Evolutionary conservation across 2,329 filamentous ascomycete species (phyloP).

Genomic region (Elsinoe perseae): DNA sequence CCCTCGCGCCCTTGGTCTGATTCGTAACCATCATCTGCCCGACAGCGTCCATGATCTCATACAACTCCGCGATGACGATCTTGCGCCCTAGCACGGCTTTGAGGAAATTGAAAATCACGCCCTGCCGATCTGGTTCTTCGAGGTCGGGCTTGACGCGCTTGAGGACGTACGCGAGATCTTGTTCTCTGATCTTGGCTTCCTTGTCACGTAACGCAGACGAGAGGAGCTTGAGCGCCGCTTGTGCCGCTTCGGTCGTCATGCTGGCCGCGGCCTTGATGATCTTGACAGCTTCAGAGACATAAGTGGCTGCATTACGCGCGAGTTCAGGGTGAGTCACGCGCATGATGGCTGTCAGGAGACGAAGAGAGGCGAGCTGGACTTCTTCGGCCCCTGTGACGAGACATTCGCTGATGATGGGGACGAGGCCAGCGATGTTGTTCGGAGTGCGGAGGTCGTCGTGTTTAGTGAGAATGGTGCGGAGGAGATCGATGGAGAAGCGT

Average conservation of each 20-base stretch:
- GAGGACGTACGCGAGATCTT: constrained; percentile 73
- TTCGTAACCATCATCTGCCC: constrained; percentile 94
- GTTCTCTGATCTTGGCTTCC: constrained; percentile 68
- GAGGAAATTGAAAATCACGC: constrained; percentile 90
- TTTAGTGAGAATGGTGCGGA: constrained; percentile 79
- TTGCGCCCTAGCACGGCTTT: constrained; percentile 78
- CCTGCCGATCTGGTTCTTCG: constrained; percentile 84
- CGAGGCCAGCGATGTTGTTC: constrained; percentile 72
- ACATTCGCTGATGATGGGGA: constrained; percentile 82
- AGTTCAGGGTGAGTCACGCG: constrained; percentile 69
- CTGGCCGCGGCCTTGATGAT: constrained; percentile 68
- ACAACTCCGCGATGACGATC: constrained; percentile 77
- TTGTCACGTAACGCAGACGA: constrained; percentile 76
- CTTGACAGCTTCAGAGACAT: constrained; percentile 76
- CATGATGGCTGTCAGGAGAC: constrained; percentile 75
- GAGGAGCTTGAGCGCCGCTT: constrained; percentile 81
- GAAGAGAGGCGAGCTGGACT: constrained; percentile 79
- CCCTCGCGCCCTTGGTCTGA: constrained; percentile 77
- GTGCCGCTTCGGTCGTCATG: constrained; percentile 74
- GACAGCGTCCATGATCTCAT: constrained; percentile 84
- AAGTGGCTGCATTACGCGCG: constrained; percentile 65
- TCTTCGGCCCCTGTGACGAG: constrained; percentile 81
- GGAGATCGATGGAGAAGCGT: constrained; percentile 77
- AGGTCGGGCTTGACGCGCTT: constrained; percentile 78
- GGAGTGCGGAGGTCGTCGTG: constrained; percentile 72